Conservation (phyloP, 1,139 yeast genomes). For the Kodamaea sp. region DNA sequence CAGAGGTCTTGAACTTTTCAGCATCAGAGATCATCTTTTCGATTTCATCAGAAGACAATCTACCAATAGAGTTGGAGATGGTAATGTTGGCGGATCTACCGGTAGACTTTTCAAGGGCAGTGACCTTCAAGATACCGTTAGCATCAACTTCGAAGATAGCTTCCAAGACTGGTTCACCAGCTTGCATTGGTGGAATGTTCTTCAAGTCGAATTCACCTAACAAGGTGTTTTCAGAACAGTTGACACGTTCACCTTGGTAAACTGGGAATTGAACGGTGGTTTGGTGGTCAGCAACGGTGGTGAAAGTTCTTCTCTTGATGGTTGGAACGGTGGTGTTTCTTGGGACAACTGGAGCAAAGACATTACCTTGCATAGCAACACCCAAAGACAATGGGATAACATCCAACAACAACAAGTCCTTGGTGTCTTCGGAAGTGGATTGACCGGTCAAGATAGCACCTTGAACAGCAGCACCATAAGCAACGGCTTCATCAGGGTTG, state of each 20-base stretch:
- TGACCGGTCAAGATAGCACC: conserved; percentile 99
- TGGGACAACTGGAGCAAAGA: conserved; percentile 98
- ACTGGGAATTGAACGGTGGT: conserved; percentile 99
- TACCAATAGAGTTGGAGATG: conserved; percentile 99
- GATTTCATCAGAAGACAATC: conserved; percentile 95
- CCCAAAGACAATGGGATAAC: conserved; percentile 98
- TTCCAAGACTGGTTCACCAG: conserved; percentile 99
- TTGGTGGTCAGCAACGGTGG: conserved; percentile 99
- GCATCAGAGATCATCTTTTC: conserved; percentile 99
- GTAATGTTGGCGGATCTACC: conserved; percentile 99
- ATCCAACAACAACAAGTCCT: conserved; percentile 95
- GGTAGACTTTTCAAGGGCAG: conserved; percentile 98
- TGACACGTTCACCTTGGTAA: conserved; percentile 99
- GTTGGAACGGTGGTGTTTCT: conserved; percentile 99
- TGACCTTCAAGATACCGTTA: conserved; percentile 99
- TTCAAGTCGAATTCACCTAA: conserved; percentile 99
- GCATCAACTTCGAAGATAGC: conserved; percentile 99
- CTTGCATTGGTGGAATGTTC: conserved; percentile 98
- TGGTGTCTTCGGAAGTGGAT: conserved; percentile 94
- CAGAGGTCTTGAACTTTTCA: conserved; percentile 98
- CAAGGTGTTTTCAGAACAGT: conserved; percentile 98
- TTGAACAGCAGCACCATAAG: conserved; percentile 99
- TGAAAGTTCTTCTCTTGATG: conserved; percentile 99
- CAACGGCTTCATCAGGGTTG: conserved; percentile 99
- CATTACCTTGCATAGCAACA: conserved; percentile 99